Conservation (phyloP, 192 early-diverging fungal genomes). For the Chytriomyces hyalinus region DNA sequence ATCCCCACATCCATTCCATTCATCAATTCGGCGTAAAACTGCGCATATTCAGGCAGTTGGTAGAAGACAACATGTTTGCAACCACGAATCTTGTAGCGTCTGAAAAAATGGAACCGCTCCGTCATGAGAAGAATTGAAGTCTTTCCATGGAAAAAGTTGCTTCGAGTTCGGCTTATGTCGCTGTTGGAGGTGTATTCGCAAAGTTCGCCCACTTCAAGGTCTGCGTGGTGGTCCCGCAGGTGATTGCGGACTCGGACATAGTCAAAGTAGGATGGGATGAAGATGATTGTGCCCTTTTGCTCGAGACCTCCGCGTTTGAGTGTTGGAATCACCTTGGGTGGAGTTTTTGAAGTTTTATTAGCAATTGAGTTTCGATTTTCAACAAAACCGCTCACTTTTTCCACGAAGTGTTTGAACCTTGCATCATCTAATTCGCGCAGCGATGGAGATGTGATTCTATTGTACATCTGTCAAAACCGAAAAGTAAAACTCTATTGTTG, state of each 20-base stretch:
- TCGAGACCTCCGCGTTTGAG: slow-evolving; percentile 49
- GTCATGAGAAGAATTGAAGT: slow-evolving; percentile 80
- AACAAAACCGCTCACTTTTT: slow-evolving; percentile 44
- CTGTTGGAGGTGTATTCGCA: slow-evolving; percentile 86
- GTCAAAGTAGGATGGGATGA: slow-evolving; percentile 95
- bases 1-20: slow-evolving; percentile 69
- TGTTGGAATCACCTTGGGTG: slow-evolving; percentile 59
- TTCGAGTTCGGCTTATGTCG: slow-evolving; percentile 79
- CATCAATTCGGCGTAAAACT: slow-evolving; percentile 89
- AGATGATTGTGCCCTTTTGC: slow-evolving; percentile 64
- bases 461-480: slow-evolving; percentile 71
- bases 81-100: slow-evolving; percentile 81
- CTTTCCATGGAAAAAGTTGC: slow-evolving; percentile 81
- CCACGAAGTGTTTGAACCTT: slow-evolving; percentile 84
- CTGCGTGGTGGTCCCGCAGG: slow-evolving; percentile 74
- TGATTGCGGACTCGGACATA: slow-evolving; percentile 93
- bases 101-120: slow-evolving; percentile 95
- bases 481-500: background rate
- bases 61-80: slow-evolving; percentile 89
- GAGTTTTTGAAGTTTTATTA: no score
- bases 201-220: slow-evolving; percentile 66
- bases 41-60: slow-evolving; percentile 80
- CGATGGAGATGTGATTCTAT: slow-evolving; percentile 66
- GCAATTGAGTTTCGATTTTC: no score
- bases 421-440: slow-evolving; percentile 73